Conservation (phyloP, 2,329 filamentous ascomycete species). For the Orbilia oligospora region DNA sequence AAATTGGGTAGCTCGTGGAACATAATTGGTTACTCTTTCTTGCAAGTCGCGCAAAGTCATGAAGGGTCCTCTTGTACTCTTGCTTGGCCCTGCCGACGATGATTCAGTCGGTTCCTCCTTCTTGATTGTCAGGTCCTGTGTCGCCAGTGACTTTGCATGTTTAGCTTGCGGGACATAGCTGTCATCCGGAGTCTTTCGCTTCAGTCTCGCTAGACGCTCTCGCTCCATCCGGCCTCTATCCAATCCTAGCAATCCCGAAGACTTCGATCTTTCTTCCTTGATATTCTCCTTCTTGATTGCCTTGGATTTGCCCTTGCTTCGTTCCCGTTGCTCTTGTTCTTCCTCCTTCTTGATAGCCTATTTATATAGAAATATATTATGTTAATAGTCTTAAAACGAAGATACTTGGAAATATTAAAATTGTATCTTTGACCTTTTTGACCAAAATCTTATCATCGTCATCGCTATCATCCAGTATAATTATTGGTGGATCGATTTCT, state of each 20-base stretch:
- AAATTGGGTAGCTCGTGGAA: slow-evolving; percentile 67
- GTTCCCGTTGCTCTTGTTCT: neutral
- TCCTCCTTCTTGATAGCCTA: slow-evolving; percentile 38
- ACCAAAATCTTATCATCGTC: slow-evolving; percentile 42
- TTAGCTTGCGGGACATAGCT: slow-evolving; percentile 68
- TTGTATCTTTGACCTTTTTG: slow-evolving; percentile 28
- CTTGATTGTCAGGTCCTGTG: slow-evolving; percentile 27
- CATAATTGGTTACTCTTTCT: slow-evolving; percentile 50
- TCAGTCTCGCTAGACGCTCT: slow-evolving; percentile 79
- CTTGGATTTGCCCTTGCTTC: neutral
- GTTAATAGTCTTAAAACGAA: slow-evolving; percentile 13
- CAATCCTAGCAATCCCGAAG: slow-evolving; percentile 68
- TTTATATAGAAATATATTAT: neutral
- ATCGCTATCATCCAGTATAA: slow-evolving; percentile 46
- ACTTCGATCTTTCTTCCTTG: slow-evolving; percentile 35
- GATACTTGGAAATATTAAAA: neutral
- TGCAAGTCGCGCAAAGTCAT: slow-evolving; percentile 46
- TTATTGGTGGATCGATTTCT: slow-evolving; percentile 31
- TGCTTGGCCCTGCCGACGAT: slow-evolving; percentile 59
- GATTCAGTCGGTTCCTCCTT: slow-evolving; percentile 39
- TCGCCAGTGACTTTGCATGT: slow-evolving; percentile 45
- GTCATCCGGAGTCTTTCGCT: slow-evolving; percentile 47
- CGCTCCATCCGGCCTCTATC: slow-evolving; percentile 88
- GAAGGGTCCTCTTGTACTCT: slow-evolving; percentile 50
- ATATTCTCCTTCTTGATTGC: slow-evolving; percentile 17